Evolutionary conservation across 2,329 filamentous ascomycete genomes (phyloP).

Genomic region (Sphaerulina musiva): DNA sequence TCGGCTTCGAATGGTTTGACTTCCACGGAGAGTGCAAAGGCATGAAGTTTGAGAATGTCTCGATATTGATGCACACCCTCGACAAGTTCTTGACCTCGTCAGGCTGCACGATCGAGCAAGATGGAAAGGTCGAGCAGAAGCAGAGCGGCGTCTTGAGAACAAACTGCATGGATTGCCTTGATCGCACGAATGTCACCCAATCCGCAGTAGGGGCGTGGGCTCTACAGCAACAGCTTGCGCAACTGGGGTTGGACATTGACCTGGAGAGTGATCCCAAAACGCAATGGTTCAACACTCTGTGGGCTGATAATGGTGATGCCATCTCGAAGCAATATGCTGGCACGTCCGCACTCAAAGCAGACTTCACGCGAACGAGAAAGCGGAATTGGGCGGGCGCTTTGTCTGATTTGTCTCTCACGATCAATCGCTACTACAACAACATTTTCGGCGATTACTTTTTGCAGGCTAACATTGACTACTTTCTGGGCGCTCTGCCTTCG

Average conservation of each 20-base stretch:
- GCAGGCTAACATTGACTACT: conserved; percentile 92
- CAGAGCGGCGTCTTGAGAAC: conserved; percentile 80
- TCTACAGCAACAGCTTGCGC: conserved; percentile 70
- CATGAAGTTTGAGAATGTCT: conserved; percentile 97
- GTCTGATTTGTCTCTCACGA: conserved; percentile 81
- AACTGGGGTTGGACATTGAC: conserved; percentile 69
- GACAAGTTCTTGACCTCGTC: conserved; percentile 60
- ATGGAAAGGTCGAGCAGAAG: conserved; percentile 37
- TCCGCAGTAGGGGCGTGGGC: conserved; percentile 81
- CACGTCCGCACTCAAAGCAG: conserved; percentile 90
- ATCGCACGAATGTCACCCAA: conserved; percentile 92
- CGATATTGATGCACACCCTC: conserved; percentile 65
- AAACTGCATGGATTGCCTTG: conserved; percentile 98
- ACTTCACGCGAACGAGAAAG: conserved; percentile 87
- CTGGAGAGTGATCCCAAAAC: conserved; percentile 70
- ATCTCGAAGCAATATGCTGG: conserved; percentile 94
- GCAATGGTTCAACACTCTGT: conserved; percentile 90
- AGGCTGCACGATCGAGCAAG: conserved; percentile 60
- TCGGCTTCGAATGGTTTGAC: conserved; percentile 92
- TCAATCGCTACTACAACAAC: conserved; percentile 74
- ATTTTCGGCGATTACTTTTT: conserved; percentile 98
- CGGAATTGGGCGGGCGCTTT: conserved; percentile 85
- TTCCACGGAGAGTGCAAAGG: conserved; percentile 88
- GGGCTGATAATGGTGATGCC: conserved; percentile 93
- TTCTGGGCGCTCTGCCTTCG: conserved; percentile 74